Base-by-base conservation (phyloP, 1,139 yeast genomes). In the Suhomyces maxii region DNA sequence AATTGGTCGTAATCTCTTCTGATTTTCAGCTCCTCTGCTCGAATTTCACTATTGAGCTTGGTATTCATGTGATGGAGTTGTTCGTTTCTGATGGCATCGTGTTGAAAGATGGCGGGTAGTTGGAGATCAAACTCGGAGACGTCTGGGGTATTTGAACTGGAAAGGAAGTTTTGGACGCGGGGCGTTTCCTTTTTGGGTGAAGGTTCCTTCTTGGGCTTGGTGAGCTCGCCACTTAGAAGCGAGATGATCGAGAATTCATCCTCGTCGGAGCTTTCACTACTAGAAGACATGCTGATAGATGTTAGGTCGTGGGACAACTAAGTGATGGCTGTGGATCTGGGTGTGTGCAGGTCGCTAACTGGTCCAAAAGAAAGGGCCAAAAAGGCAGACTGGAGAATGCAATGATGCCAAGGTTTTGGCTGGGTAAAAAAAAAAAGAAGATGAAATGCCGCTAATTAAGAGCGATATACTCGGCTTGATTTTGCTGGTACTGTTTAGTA, bases 91-190 rank as follows among this genome's bases (percentile, higher is more conserved):
- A 53, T 55, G 13, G 67, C 73, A 38, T 64, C 65, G 8, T 54
- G 54, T 37, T 54, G 55, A 44, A 69, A 68, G 2, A 68, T 54
- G 32, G 59, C 36, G 2, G 72, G 72, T 23, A 69, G 43, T 11
- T 46, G 46, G 18, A 64, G 40, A 9, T 54, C 53, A 43, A 64
- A 59, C 12, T 58, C 62, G 25, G 58, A 61, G 9, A 40, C 37
- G 28, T 44, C 47, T 7, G 37, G 31, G 30, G 39, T 13, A 7
- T 33, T 5, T 4, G 31, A 8, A 3, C 34, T 14, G 11, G 11
- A n/a, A 13, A 26, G 6, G 12, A 44, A 11, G 6, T 34, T 18
- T 26, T 6, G 25, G 18, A 13, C 26, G 10, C 37, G 34, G 11
- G 31, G 3, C 4, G 31, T 2, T 6, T 8, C 11, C 12, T 8